phyloP scores from a whole-genome alignment of 345 rosid species.

The Eucalyptus microcorys region DNA sequence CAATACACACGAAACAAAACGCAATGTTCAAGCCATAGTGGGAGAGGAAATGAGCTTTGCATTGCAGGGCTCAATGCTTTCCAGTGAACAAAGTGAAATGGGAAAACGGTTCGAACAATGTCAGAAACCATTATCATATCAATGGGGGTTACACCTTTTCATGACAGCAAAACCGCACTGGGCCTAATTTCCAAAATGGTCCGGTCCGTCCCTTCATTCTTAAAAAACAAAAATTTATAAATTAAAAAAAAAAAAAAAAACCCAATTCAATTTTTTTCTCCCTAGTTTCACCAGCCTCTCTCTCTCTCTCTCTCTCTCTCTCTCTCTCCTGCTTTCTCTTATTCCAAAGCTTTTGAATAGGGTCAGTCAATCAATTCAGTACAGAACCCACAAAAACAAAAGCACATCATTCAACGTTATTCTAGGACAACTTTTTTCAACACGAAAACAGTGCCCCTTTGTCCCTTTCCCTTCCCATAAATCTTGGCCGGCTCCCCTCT shows the following conservation, averaged over 20 bases:
- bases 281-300: background rate
- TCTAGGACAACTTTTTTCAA: conserved; percentile 4
- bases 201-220: background rate
- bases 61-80: background rate
- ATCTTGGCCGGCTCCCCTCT: background rate
- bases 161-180: background rate
- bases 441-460: background rate
- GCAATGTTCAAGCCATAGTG: background rate
- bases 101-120: background rate
- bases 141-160: background rate
- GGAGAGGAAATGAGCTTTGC: background rate
- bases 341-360: conserved; percentile 11
- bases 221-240: background rate
- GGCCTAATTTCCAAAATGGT: background rate
- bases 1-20: background rate
- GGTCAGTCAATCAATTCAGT: background rate
- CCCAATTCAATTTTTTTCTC: background rate
- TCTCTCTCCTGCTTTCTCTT: conserved; percentile 1
- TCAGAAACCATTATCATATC: background rate
- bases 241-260: background rate
- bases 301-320: background rate
- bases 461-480: background rate
- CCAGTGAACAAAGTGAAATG: background rate
- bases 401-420: background rate
- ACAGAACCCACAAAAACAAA: background rate